A percentile compares a stretch with the other conserved stretches of the same genome.
Conservation (phyloP, 1,284 basidiomycete species). For the Ustilago vetiveriae region DNA sequence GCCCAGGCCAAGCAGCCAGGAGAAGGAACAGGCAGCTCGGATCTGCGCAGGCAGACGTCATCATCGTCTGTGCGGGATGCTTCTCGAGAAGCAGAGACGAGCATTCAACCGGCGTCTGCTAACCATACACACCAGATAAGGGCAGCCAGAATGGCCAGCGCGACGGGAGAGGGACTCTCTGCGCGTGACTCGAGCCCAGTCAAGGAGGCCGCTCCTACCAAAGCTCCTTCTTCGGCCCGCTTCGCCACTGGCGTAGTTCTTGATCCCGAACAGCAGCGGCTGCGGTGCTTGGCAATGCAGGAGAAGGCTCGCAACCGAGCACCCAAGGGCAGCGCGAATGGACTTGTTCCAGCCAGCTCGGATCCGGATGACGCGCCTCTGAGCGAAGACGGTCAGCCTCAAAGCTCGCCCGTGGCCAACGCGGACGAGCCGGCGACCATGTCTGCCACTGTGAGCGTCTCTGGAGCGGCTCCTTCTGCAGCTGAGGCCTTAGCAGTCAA, state of each 20-base stretch:
- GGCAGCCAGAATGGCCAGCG: not conserved
- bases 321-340: constrained; percentile 12
- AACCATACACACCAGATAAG: constrained; percentile 1
- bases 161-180: not conserved
- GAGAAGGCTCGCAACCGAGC: constrained; percentile 35
- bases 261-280: constrained; percentile 36
- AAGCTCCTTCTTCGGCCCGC: constrained; percentile 14
- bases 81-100: not conserved
- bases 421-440: constrained; percentile 2
- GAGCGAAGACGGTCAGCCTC: constrained; percentile 1
- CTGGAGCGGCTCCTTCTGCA: not conserved
- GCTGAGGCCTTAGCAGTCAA: constrained; percentile 4
- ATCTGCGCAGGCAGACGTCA: constrained; percentile 1
- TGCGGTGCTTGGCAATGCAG: constrained; percentile 50
- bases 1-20: not conserved
- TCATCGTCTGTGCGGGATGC: not conserved
- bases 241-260: constrained; percentile 17
- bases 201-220: constrained; percentile 1
- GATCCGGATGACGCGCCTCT: constrained; percentile 16
- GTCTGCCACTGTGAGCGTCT: not conserved
- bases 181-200: constrained; percentile 29
- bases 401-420: constrained; percentile 3
- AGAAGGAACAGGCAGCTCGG: not conserved
- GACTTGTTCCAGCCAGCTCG: constrained; percentile 14
- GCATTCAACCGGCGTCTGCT: not conserved